Evolutionary conservation across 2,329 filamentous ascomycete genomes (phyloP), one percentile per base, ranked within the genome.

Genomic region (Colletotrichum limetticola): DNA sequence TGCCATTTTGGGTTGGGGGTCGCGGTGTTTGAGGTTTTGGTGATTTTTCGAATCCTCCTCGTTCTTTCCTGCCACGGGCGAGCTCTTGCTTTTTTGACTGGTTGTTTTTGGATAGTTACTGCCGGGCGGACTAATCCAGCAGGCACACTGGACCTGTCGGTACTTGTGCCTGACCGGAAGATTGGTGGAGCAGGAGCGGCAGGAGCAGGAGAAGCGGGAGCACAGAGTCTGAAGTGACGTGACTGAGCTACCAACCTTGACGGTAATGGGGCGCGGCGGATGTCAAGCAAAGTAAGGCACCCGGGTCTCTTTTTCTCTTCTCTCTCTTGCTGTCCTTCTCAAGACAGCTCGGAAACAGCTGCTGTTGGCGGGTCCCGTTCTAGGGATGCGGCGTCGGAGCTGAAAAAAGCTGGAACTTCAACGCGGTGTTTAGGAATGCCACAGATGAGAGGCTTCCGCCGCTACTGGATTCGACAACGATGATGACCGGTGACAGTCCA

Each of bases 371-470:
- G 8, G 59, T 5, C 14, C 37, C 37, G 37, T 66, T 46, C 69
- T 55, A 28, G 77, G 76, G 7, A 76, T 77, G 19, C 78, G 77
- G n/a, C 76, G 42, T 61, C 62, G 37, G 49, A 53, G 64, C 68
- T 68, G 70, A 60, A 60, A 53, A 56, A 46, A 32, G 65, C 32
- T 46, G 66, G 55, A 32, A 64, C 69, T 59, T 42, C 35, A 61
- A 63, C 37, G 53, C 66, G 66, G 32, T 53, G 26, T 37, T 63
- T 52, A 60, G 70, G 59, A 72, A 72, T 68, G 69, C 24, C 32
- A 46, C 28, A 5, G 46, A 22, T 24, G 30, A 24, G 35, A 49
- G 49, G 14, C 35, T 61, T 9, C 37, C 22, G 14, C 6, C 64
- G 56, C 66, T 60, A 30, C 37, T 55, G 53, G 28, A 32, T 19